Evolutionary conservation across 371 early-diverging fungal genomes (phyloP), one percentile per base, ranked within the genome.

Genomic region (Actinomucor elegans): DNA sequence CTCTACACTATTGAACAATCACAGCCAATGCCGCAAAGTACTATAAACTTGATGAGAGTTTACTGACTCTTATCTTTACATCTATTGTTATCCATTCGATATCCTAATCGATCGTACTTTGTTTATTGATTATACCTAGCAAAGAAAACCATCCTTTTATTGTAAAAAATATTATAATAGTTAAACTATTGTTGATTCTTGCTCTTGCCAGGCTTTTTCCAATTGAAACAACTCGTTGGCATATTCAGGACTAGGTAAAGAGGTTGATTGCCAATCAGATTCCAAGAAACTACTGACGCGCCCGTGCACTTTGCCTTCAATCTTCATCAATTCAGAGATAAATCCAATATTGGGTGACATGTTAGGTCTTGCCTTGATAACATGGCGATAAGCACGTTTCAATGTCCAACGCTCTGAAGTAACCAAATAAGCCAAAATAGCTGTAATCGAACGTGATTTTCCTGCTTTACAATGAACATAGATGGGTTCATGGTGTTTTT

Each of bases 391-490:
- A 10, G 94, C 90, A 20, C 75, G 76, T 55, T 81, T 77, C 9
- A 93, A 61, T 2, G 88, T 72, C 87, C 88, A 86, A n/a, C 74
- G 66, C 49, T 87, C 78, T 23, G 75, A 65, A 5, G 74, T 40
- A 5, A 93, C 86, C 28, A 93, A 55, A 57, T 89, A 90, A 2
- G 87, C 92, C 20, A 93, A 68, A 12, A 90, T 90, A 10, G 81
- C 89, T 0, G 89, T 88, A 4, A 84, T 90, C 0, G 91, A 91
- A 17, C 94, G 73, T 5, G 92, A 91, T 54, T 87, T 85, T 7
- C 94, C 94, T 7, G 92, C 92, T 47, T 88, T 87, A 71, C 94
- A 93, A 63, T 93, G 94, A 1, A 93, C 91, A 55, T 91, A 89
- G 46, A 93, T 85, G 1, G 83, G 75, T 20, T 75, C 73, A 38